Percentiles rank a stretch among this genome's conserved stretches.
phyloP scores from a whole-genome alignment of 768 basidiomycete species.

The Suillus paluster region DNA sequence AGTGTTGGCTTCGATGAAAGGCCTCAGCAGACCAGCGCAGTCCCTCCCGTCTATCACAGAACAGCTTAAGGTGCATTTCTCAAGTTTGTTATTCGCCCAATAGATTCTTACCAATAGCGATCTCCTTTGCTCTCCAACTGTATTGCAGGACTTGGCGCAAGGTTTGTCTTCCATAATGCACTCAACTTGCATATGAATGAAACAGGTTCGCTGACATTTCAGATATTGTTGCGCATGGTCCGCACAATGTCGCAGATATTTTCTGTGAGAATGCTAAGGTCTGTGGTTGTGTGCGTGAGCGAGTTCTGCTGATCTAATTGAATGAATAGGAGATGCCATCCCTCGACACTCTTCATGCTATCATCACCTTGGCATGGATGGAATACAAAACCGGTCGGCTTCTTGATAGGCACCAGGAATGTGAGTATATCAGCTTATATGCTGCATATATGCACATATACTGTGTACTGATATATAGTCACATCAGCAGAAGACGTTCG shows the following conservation, averaged over 20 bases:
- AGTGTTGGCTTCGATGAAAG: too few species aligned
- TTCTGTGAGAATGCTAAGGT: constrained; percentile 79
- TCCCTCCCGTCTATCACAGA: too few species aligned
- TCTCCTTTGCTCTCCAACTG: constrained; percentile 60
- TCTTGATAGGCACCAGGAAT: constrained; percentile 46
- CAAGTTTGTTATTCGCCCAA: too few species aligned
- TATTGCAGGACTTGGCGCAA: constrained; percentile 64
- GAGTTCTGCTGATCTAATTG: constrained; percentile 12
- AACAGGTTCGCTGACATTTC: constrained; percentile 61
- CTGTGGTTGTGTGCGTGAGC: constrained; percentile 17
- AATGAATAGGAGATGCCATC: constrained; percentile 55
- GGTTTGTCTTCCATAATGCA: constrained; percentile 40
- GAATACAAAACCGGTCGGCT: constrained; percentile 70
- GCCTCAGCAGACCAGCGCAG: too few species aligned
- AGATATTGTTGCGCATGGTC: constrained; percentile 61
- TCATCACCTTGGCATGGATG: constrained; percentile 77
- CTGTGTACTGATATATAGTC: too few species aligned
- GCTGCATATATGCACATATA: too few species aligned
- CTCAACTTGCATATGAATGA: background rate
- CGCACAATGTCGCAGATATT: constrained; percentile 64
- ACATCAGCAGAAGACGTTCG: too few species aligned
- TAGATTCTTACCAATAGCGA: too few species aligned
- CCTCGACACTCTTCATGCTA: constrained; percentile 71
- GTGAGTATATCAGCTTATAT: too few species aligned
- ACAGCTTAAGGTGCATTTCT: too few species aligned